Evolutionary conservation across 352 stramenopile genomes (phyloP).

Genomic region (Globisporangium iwayamae): DNA sequence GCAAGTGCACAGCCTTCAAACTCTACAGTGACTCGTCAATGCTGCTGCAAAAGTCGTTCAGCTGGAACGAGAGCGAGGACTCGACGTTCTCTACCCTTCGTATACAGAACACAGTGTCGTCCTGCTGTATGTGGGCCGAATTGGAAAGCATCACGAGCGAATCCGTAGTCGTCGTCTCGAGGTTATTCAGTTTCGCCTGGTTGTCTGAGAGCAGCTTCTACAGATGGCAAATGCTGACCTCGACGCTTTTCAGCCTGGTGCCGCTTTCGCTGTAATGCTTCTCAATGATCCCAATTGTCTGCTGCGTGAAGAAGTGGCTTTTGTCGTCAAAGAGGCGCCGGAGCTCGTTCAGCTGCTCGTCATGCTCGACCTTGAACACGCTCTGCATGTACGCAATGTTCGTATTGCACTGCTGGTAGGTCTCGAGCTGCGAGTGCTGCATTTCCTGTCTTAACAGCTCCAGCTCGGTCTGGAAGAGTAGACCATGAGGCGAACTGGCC

Average conservation of each 20-base stretch:
- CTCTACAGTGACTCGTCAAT: constrained; percentile 23
- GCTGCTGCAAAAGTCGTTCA: constrained; percentile 18
- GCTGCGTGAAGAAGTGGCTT: constrained; percentile 25
- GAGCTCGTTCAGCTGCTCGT: constrained; percentile 25
- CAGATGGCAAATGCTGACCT: constrained; percentile 22
- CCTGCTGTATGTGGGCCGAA: constrained; percentile 13
- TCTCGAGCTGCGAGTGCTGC: constrained; percentile 16
- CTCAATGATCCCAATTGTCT: constrained; percentile 22
- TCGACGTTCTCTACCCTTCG: constrained; percentile 31
- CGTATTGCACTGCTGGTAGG: constrained; percentile 29
- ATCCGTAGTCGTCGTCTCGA: constrained; percentile 23
- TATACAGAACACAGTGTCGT: constrained; percentile 18
- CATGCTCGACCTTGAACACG: constrained; percentile 21
- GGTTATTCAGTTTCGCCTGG: constrained; percentile 17
- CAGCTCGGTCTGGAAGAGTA: constrained; percentile 32
- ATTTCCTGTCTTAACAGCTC: constrained; percentile 34
- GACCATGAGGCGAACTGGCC: not conserved
- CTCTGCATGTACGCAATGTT: constrained; percentile 35
- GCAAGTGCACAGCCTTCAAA: constrained; percentile 24
- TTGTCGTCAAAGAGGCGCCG: constrained; percentile 31
- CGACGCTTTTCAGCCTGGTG: constrained; percentile 14
- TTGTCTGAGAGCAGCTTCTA: constrained; percentile 24
- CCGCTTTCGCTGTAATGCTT: constrained; percentile 24
- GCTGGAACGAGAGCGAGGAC: constrained; percentile 18
- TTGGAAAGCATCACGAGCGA: constrained; percentile 10